These are phyloP conservation scores for Hura crepitans DNA, from an alignment of 441 rosid species.

Conservation along the genomic window DNA sequence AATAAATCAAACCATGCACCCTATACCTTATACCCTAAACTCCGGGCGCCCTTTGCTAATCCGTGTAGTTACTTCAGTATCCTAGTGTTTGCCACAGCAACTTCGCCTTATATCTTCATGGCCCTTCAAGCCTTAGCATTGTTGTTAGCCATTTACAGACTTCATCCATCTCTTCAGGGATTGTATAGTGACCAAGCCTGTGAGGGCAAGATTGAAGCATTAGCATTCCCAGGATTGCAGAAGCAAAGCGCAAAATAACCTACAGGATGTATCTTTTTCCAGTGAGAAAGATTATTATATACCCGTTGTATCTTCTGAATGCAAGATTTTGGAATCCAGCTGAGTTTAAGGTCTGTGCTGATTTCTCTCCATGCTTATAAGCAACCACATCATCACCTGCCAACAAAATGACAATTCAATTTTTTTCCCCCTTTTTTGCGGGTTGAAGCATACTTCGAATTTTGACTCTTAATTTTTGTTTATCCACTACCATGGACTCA, in stretches of 20 bases:
- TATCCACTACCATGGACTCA: neutral
- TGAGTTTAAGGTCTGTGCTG: constrained; percentile 46
- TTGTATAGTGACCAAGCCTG: constrained; percentile 91
- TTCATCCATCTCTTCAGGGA: constrained; percentile 82
- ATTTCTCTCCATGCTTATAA: constrained; percentile 64
- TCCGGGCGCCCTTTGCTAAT: no score
- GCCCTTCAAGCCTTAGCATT: constrained; percentile 71
- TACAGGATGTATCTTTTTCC: neutral
- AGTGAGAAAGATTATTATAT: constrained; percentile 14
- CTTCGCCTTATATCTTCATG: no score
- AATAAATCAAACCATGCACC: neutral
- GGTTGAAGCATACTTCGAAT: neutral
- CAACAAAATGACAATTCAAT: no score
- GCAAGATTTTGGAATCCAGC: constrained; percentile 63
- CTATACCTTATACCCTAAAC: constrained; percentile 12
- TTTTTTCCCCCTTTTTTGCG: no score
- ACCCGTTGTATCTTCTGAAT: constrained; percentile 75
- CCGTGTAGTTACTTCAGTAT: no score
- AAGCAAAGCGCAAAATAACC: neutral
- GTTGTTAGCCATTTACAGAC: constrained; percentile 67
- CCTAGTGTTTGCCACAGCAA: no score
- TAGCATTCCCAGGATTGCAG: neutral
- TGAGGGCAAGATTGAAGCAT: constrained; percentile 19
- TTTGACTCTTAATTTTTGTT: neutral
- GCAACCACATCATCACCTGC: constrained; percentile 86